These are phyloP conservation scores for Ceratobasidium sp. DNA, from an alignment of 1,284 basidiomycete genomes.

Conservation along the genomic window DNA sequence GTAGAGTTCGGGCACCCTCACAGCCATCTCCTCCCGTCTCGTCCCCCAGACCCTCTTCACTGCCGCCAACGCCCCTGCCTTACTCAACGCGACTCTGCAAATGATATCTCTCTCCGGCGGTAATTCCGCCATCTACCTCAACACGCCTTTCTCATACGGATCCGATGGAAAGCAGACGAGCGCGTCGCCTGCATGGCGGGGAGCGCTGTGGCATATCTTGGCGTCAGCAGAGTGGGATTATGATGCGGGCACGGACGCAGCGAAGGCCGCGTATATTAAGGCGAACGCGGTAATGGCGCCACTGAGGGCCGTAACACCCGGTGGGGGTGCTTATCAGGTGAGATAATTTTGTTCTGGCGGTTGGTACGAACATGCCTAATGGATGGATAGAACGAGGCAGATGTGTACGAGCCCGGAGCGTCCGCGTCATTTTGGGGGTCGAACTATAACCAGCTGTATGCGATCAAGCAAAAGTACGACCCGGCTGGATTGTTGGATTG, in stretches of 20 bases:
- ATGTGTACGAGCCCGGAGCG: conserved; percentile 23
- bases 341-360: neutral
- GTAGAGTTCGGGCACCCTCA: conserved; percentile 3
- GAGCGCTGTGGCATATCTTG: conserved; percentile 29
- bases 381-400: conserved; percentile 33
- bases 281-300: neutral
- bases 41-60: conserved; percentile 10
- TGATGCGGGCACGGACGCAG: conserved; percentile 3
- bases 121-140: conserved; percentile 17
- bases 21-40: conserved; percentile 26
- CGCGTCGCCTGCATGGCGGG: conserved; percentile 27
- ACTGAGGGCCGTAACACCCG: conserved; percentile 20
- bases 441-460: conserved; percentile 13
- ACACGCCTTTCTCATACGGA: conserved; percentile 21
- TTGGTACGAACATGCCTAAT: neutral
- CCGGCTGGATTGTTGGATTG: conserved; percentile 30
- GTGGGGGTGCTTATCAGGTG: conserved; percentile 34
- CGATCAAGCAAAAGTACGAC: conserved; percentile 34
- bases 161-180: conserved; percentile 1
- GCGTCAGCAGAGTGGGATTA: conserved; percentile 3
- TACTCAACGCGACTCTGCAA: neutral
- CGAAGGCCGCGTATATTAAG: neutral
- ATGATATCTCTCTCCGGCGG: neutral
- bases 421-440: conserved; percentile 32
- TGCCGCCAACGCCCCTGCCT: neutral